phyloP scores from a whole-genome alignment of 2,329 filamentous ascomycete species.

The Colletotrichum gigasporum region DNA sequence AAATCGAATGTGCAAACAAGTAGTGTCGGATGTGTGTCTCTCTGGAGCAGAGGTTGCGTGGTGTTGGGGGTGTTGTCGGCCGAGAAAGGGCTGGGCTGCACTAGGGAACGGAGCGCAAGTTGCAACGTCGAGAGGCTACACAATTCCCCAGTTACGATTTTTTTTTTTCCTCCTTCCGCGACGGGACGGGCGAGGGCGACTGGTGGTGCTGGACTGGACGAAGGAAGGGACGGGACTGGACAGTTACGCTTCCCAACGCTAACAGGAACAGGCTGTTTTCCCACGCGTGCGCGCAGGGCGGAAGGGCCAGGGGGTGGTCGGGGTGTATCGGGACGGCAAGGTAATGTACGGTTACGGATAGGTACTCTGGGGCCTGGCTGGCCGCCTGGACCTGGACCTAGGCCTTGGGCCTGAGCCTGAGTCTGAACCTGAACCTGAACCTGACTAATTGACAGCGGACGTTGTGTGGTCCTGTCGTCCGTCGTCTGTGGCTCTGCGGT shows the following conservation, averaged over 20 bases:
- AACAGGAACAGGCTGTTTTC: conserved; percentile 26
- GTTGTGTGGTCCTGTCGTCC: no score
- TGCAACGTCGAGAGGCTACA: not conserved
- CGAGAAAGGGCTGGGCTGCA: conserved; percentile 14
- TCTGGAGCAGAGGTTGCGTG: not conserved
- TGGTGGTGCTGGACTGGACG: conserved; percentile 16
- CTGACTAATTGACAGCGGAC: no score
- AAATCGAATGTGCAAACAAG: conserved; percentile 7
- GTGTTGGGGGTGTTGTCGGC: conserved; percentile 22
- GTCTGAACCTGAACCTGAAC: no score
- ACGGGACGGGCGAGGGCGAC: no score
- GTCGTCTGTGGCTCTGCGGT: no score
- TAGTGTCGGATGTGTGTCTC: not conserved
- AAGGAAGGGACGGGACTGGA: conserved; percentile 1
- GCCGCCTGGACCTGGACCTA: no score
- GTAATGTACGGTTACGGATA: no score
- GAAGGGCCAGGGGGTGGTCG: conserved; percentile 23
- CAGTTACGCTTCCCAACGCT: not conserved
- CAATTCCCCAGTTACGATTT: not conserved
- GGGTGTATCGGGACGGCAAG: no score
- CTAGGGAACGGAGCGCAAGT: not conserved
- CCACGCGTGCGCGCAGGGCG: conserved; percentile 29
- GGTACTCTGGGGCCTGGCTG: not conserved
- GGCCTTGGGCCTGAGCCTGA: no score
- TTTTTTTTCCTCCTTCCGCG: not conserved